Evolutionary conservation across 2,329 filamentous ascomycete genomes (phyloP).

Genomic region (Corinectria fuckeliana): DNA sequence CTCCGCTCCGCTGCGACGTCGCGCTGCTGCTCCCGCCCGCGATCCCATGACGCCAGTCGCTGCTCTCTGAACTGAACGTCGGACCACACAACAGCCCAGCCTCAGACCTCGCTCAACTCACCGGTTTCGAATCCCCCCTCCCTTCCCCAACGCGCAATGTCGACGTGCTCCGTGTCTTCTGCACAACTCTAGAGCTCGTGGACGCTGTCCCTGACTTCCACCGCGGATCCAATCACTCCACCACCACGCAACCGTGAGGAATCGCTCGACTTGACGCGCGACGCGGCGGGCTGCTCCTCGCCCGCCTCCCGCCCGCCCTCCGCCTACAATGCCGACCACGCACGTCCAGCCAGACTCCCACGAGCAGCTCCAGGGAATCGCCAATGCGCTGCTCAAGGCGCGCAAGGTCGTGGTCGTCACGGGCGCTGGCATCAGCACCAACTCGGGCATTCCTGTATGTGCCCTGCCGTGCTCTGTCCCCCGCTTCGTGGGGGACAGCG

Average conservation of each 20-base stretch:
- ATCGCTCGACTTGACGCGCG: slow-evolving; percentile 28
- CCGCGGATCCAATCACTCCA: neutral
- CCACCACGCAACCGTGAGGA: slow-evolving; percentile 5
- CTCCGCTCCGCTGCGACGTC: slow-evolving; percentile 17
- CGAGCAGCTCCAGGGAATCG: slow-evolving; percentile 67
- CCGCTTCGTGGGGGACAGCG: slow-evolving; percentile 6
- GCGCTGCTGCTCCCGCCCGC: slow-evolving; percentile 8
- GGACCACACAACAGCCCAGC: slow-evolving; percentile 13
- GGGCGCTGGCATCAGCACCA: slow-evolving; percentile 77
- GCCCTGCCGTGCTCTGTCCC: slow-evolving; percentile 9
- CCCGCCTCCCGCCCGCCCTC: slow-evolving; percentile 10
- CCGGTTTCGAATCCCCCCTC: neutral
- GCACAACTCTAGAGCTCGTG: slow-evolving; percentile 9
- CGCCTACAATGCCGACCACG: slow-evolving; percentile 61
- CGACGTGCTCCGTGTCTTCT: neutral
- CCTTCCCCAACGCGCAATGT: slow-evolving; percentile 11
- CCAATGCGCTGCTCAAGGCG: slow-evolving; percentile 68
- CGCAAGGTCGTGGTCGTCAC: slow-evolving; percentile 75
- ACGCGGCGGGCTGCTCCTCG: slow-evolving; percentile 33
- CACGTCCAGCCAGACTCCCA: slow-evolving; percentile 60
- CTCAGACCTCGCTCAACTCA: neutral
- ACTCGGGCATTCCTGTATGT: slow-evolving; percentile 74
- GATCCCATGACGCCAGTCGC: slow-evolving; percentile 7
- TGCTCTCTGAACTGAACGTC: slow-evolving; percentile 6
- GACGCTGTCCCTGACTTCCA: slow-evolving; percentile 1